Base-by-base conservation (phyloP, 1,284 basidiomycete genomes). In the Mycena citricolor region DNA sequence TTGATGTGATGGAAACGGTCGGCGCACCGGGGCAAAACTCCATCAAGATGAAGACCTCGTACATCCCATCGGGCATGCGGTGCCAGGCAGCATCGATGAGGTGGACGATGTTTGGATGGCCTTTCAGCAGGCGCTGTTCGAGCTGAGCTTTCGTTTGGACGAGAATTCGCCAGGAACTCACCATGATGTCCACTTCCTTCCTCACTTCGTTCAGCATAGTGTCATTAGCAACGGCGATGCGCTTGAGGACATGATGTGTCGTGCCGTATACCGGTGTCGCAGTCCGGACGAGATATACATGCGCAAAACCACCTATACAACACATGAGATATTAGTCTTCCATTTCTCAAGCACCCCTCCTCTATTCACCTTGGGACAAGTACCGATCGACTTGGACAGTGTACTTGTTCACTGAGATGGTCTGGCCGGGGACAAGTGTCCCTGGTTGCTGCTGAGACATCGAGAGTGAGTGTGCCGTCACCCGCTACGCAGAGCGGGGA, bases 21-120 rank as follows among this genome's bases (percentile, higher is more conserved):
- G n/a, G n/a, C n/a, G 51, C 57, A 79, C 79, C 79, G 61, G 78
- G 73, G 63, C 94, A 97, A 65, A 86, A 97, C 66, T 99, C 97
- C 97, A 99, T 99, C 49, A 99, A 77, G 62, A 99, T 99, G 66
- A 97, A 98, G 34, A 99, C 94, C 66, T 99, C 97, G 63, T 89
- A 94, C 33, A 78, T 77, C 33, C 91, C 91, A 59, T 86, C 87
- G 3, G 87, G 71, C 61, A 90, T 76, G 49, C 81, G 79, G 53
- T 90, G 83, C 76, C 90, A 92, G 38, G 90, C 85, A n/a, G 93
- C 92, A 67, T 97, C 93, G 62, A 95, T 89, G 61, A 97, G 83
- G 62, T 94, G 83, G 47, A 95, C 93, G 51, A 97, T 93, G 63
- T 94, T 92, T 4, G 90, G 86, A 60, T 95, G 92, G 28, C 90